A percentile compares a stretch with the other conserved stretches of the same genome.
phyloP scores from a whole-genome alignment of 2,329 filamentous ascomycete genomes.

The Aspergillus candidus region DNA sequence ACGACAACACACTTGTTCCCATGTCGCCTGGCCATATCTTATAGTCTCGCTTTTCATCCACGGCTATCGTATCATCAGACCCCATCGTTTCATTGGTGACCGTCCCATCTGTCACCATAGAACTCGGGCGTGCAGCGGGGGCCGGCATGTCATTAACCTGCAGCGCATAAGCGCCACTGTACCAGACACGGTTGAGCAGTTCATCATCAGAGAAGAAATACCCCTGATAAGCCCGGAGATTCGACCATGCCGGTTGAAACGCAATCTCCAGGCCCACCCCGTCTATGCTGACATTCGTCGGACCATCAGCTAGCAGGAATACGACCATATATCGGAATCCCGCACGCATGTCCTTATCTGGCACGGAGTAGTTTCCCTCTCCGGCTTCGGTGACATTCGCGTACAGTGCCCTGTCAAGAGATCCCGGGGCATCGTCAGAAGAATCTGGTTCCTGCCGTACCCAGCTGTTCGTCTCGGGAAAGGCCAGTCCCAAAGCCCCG shows the following conservation, averaged over 20 bases:
- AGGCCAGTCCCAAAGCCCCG: slow-evolving; percentile 42
- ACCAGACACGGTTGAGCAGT: slow-evolving; percentile 53
- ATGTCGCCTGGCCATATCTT: slow-evolving; percentile 47
- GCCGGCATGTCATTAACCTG: slow-evolving; percentile 41
- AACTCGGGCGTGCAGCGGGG: slow-evolving; percentile 33
- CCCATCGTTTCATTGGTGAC: slow-evolving; percentile 37
- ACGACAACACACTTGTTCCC: slow-evolving; percentile 44
- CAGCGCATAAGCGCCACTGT: slow-evolving; percentile 50
- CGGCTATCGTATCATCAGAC: slow-evolving; percentile 38
- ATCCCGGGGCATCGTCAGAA: slow-evolving; percentile 42
- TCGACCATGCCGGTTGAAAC: slow-evolving; percentile 48
- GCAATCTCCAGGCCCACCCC: slow-evolving; percentile 40
- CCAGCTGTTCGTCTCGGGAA: slow-evolving; percentile 45
- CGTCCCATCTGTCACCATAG: slow-evolving; percentile 29
- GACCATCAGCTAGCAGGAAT: slow-evolving; percentile 29
- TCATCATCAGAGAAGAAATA: slow-evolving; percentile 49
- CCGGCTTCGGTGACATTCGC: slow-evolving; percentile 30
- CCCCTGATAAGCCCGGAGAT: slow-evolving; percentile 48
- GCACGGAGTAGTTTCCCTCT: slow-evolving; percentile 34
- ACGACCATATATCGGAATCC: slow-evolving; percentile 42
- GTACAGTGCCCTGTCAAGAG: slow-evolving; percentile 40
- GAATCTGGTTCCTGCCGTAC: slow-evolving; percentile 44
- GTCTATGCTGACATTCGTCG: slow-evolving; percentile 31
- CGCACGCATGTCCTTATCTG: slow-evolving; percentile 36
- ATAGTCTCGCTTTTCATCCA: slow-evolving; percentile 41